phyloP scores from a whole-genome alignment of 164 flowering plant genomes.

The Umbellularia californica region DNA sequence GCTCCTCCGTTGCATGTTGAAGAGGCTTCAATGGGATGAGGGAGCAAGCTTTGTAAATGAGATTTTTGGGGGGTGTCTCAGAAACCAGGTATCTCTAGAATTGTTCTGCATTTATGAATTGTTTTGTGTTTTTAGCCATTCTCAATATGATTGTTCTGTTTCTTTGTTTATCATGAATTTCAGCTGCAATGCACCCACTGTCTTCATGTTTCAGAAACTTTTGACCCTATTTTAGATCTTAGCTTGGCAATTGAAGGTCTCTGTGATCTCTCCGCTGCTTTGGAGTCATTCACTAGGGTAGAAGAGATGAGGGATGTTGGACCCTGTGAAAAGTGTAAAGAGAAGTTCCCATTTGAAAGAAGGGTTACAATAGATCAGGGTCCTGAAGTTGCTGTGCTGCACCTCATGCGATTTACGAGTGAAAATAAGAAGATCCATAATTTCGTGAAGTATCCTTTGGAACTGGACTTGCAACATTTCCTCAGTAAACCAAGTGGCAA shows the following conservation, averaged over 20 bases:
- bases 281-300: constrained; percentile 74
- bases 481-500: constrained; percentile 23
- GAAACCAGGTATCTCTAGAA: constrained; percentile 53
- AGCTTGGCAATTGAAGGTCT: constrained; percentile 88
- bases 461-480: constrained; percentile 65
- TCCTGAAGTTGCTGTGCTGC: constrained; percentile 68
- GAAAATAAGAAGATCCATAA: constrained; percentile 66
- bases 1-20: constrained; percentile 71
- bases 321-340: constrained; percentile 65
- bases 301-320: constrained; percentile 63
- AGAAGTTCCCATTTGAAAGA: constrained; percentile 61
- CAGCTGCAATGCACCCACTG: constrained; percentile 84
- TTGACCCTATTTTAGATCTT: constrained; percentile 50
- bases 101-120: background rate
- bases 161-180: constrained; percentile 17
- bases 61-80: constrained; percentile 83
- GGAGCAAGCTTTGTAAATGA: constrained; percentile 48
- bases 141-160: background rate
- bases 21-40: constrained; percentile 39
- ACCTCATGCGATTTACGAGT: constrained; percentile 81
- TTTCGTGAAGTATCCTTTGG: constrained; percentile 62
- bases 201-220: constrained; percentile 60
- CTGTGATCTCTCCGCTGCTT: constrained; percentile 51
- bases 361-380: constrained; percentile 59
- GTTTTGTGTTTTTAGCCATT: background rate